Base-by-base conservation (phyloP, 306 rosid genomes). In the Cicer bijugum region DNA sequence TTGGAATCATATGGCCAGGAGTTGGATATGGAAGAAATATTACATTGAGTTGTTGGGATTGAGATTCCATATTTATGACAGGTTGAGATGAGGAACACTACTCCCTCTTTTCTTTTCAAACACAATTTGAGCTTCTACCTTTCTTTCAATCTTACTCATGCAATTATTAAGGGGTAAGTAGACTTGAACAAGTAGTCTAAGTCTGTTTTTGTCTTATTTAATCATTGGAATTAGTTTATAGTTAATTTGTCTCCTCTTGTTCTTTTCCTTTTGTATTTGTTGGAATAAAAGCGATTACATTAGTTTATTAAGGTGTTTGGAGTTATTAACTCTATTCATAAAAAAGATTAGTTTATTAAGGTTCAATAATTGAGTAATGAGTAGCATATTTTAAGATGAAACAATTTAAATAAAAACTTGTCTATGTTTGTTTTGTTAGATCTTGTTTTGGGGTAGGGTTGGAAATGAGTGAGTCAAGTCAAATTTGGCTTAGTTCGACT, bases 1-100 rank as follows among this genome's bases (percentile, higher is more conserved):
- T 69, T 2, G 80, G 80, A 66, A 39, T 80, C 80, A 75, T 51
- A 37, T 80, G 84, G 47, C 84, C 73, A 43, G 84, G 77, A 12
- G 77, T 11, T 69, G 33, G 68, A 69, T 69, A 46, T 61, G 77
- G 84, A 9, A 80, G 61, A 69, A 80, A 80, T 43, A 61, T 37
- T 3, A 79, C 46, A 56, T 57, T 9, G 5, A 79, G 61, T 56
- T 57, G 63, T 72, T 35, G 28, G 46, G 0, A 74, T n/a, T 57
- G 63, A 57, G 68, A 72, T 2, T 53, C 58, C 44, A 14, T 71
- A 28, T 28, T 28, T 28, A 28, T 28, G 35, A 28, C 35, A 28
- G 5, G 35, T 28, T 28, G 35, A 28, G 35, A 28, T 28, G 35
- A 28, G 5, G 35, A 28, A 28, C 35, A 28, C 4, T 28, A 28